Conservation (phyloP, 257 asterid genomes). For the Fraxinus americana region DNA sequence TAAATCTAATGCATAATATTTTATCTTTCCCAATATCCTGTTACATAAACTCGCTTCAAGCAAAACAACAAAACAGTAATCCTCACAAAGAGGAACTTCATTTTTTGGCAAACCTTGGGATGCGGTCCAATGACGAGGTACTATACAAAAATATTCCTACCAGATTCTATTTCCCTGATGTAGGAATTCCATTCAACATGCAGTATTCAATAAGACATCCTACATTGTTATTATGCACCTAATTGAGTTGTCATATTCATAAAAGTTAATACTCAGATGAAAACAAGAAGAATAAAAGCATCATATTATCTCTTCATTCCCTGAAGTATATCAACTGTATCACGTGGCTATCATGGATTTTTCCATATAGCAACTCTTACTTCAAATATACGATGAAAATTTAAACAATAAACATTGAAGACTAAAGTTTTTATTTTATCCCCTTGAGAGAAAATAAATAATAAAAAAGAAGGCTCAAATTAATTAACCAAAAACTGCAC, state of each 20-base stretch:
- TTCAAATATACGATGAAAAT: too few relatives aligned
- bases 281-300: conserved; percentile 28
- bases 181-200: conserved; percentile 16
- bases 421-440: too few relatives aligned
- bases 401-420: too few relatives aligned
- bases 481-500: not conserved
- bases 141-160: conserved; percentile 24
- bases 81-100: conserved; percentile 18
- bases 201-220: conserved; percentile 7
- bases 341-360: not conserved
- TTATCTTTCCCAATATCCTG: not conserved
- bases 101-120: conserved; percentile 12
- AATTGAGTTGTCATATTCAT: conserved; percentile 20
- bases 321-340: not conserved
- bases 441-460: too few relatives aligned
- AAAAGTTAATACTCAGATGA: conserved; percentile 9
- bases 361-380: not conserved
- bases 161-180: not conserved
- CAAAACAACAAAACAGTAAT: conserved; percentile 18
- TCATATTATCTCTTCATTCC: not conserved
- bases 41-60: not conserved
- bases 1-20: not conserved
- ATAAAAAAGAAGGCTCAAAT: too few relatives aligned
- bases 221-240: conserved; percentile 9
- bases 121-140: conserved; percentile 31